A percentile compares a stretch with the other conserved stretches of the same genome.
Evolutionary conservation across 2,329 filamentous ascomycete genomes (phyloP).

Genomic region (Calonectria ilicicola): DNA sequence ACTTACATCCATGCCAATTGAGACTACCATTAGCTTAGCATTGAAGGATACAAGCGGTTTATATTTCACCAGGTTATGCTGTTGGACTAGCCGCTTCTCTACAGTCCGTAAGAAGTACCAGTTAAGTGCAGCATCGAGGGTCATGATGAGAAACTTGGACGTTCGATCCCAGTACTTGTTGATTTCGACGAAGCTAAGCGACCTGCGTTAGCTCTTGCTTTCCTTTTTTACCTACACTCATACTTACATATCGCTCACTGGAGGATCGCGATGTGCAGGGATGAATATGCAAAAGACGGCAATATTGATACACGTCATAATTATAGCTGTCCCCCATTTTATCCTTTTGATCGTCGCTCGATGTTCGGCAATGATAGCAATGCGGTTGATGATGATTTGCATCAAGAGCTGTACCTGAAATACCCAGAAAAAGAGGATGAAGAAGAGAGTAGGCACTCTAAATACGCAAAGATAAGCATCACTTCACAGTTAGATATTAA

Average conservation of each 20-base stretch:
- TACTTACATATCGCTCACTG: conserved; percentile 50
- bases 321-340: conserved; percentile 58
- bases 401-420: conserved; percentile 63
- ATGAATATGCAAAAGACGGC: conserved; percentile 67
- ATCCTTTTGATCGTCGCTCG: conserved; percentile 51
- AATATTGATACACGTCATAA: conserved; percentile 64
- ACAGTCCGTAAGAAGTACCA: conserved; percentile 63
- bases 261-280: conserved; percentile 56
- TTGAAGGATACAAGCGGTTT: conserved; percentile 63
- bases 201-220: not conserved
- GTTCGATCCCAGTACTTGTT: conserved; percentile 66
- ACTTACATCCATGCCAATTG: conserved; percentile 61
- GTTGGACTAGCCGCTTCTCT: conserved; percentile 58
- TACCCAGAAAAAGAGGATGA: conserved; percentile 55
- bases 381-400: conserved; percentile 68
- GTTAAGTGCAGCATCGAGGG: conserved; percentile 64
- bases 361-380: conserved; percentile 61
- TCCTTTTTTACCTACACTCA: too few relatives aligned
- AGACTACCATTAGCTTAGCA: conserved; percentile 60
- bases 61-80: conserved; percentile 63
- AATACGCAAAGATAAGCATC: not conserved
- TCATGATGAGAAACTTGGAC: conserved; percentile 63
- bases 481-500: not conserved
- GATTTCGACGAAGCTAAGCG: conserved; percentile 50
- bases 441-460: conserved; percentile 49